Percentiles rank a stretch among this genome's conserved stretches.
phyloP scores from a whole-genome alignment of 495 filamentous ascomycete species.

The Penicillium maclennaniae region DNA sequence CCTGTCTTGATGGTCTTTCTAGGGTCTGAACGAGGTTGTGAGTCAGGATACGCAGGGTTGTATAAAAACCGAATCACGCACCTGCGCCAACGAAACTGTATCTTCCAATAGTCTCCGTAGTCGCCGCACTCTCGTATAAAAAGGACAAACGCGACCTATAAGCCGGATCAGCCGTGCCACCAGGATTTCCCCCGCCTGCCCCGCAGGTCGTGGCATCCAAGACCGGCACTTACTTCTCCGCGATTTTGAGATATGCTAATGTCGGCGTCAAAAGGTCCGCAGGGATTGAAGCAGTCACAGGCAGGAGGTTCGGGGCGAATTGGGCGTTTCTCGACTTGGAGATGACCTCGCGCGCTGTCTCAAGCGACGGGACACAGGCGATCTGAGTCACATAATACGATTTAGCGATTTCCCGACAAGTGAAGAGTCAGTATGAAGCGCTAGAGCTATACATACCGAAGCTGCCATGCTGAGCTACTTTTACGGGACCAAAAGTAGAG shows the following conservation, averaged over 20 bases:
- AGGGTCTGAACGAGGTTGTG: slow-evolving; percentile 52
- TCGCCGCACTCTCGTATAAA: slow-evolving; percentile 91
- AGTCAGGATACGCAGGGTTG: slow-evolving; percentile 5
- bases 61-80: slow-evolving; percentile 29
- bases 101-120: slow-evolving; percentile 82
- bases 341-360: slow-evolving; percentile 50
- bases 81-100: slow-evolving; percentile 94
- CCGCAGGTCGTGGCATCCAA: background rate
- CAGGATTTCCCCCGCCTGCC: slow-evolving; percentile 2
- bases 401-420: background rate
- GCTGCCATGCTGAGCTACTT: slow-evolving; percentile 30
- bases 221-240: slow-evolving; percentile 57
- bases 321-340: slow-evolving; percentile 42
- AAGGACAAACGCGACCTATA: slow-evolving; percentile 56
- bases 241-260: slow-evolving; percentile 84
- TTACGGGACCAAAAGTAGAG: background rate
- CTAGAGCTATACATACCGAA: slow-evolving; percentile 25
- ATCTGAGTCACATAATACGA: slow-evolving; percentile 30
- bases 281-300: slow-evolving; percentile 78
- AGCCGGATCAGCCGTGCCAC: slow-evolving; percentile 12
- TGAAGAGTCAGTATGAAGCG: background rate
- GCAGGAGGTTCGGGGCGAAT: slow-evolving; percentile 76
- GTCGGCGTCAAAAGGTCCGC: slow-evolving; percentile 91
- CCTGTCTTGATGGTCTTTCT: slow-evolving; percentile 84
- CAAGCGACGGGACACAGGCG: slow-evolving; percentile 38